Evolutionary conservation across 129 eudicot genomes (phyloP).

Genomic region (Kitagawia praeruptora): DNA sequence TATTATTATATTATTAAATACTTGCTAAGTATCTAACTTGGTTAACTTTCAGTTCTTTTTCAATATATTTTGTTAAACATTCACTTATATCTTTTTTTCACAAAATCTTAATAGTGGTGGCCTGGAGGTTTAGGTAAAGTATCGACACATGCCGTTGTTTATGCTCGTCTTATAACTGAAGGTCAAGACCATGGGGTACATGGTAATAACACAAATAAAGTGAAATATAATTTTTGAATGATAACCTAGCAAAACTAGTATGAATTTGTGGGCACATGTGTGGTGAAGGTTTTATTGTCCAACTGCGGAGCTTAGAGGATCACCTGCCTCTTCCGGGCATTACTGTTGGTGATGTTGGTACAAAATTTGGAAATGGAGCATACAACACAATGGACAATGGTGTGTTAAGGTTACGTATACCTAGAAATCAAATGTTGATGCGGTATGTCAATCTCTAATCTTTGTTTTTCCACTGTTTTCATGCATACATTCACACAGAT

Average conservation of each 20-base stretch:
- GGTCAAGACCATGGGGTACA: conserved; percentile 83
- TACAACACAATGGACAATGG: conserved; percentile 99
- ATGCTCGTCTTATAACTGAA: conserved; percentile 69
- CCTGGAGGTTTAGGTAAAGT: conserved; percentile 97
- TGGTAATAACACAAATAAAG: conserved; percentile 32
- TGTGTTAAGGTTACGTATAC: conserved; percentile 80
- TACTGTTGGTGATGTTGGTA: conserved; percentile 75
- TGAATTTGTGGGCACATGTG: not conserved
- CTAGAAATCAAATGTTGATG: conserved; percentile 94
- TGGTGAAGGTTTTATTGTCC: conserved; percentile 76
- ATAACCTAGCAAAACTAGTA: not conserved
- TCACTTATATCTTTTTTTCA: conserved; percentile 6
- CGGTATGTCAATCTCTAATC: conserved; percentile 32
- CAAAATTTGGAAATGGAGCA: conserved; percentile 97
- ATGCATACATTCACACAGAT: not conserved
- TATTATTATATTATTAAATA: too few species aligned
- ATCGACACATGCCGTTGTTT: conserved; percentile 87
- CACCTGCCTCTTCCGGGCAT: conserved; percentile 45
- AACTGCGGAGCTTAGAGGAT: conserved; percentile 94
- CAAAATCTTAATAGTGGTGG: conserved; percentile 74
- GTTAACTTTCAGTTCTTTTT: not conserved
- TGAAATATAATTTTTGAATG: not conserved
- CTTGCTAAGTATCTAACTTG: not conserved
- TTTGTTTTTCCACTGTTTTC: not conserved
- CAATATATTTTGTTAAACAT: not conserved